These are phyloP conservation scores for Glycyrrhiza uralensis DNA, from an alignment of 306 rosid species.

Conservation along the genomic window DNA sequence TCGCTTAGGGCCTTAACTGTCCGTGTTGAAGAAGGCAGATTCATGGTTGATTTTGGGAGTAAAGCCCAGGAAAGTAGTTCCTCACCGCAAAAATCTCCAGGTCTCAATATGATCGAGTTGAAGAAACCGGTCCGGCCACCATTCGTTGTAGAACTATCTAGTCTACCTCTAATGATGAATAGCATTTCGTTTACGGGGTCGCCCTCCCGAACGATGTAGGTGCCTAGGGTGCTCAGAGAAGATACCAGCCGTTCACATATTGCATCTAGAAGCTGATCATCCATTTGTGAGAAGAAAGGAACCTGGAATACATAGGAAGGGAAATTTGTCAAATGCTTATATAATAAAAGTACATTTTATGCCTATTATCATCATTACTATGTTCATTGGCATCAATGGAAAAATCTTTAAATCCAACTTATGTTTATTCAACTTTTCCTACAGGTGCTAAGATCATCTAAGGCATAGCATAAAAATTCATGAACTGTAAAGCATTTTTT, in stretches of 20 bases:
- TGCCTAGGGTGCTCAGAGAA: constrained; percentile 82
- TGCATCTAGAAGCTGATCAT: constrained; percentile 93
- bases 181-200: constrained; percentile 96
- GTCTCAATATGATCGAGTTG: constrained; percentile 79
- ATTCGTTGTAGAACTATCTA: constrained; percentile 90
- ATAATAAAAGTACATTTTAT: background rate
- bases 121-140: constrained; percentile 97
- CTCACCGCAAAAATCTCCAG: constrained; percentile 97
- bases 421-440: background rate
- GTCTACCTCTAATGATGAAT: constrained; percentile 82
- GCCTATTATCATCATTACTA: background rate
- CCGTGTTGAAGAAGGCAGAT: constrained; percentile 91
- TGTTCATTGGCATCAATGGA: background rate
- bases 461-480: background rate
- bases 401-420: constrained; percentile 9
- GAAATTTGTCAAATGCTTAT: constrained; percentile 6
- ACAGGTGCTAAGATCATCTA: background rate
- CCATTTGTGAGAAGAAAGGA: constrained; percentile 98
- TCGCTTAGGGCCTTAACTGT: constrained; percentile 70
- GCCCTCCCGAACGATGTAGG: constrained; percentile 91
- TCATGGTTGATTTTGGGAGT: constrained; percentile 76
- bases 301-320: constrained; percentile 51
- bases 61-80: constrained; percentile 97
- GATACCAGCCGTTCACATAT: constrained; percentile 94
- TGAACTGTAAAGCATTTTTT: background rate